These are phyloP conservation scores for Thalassiosira hispida DNA, from an alignment of 352 stramenopile genomes.

Conservation along the genomic window DNA sequence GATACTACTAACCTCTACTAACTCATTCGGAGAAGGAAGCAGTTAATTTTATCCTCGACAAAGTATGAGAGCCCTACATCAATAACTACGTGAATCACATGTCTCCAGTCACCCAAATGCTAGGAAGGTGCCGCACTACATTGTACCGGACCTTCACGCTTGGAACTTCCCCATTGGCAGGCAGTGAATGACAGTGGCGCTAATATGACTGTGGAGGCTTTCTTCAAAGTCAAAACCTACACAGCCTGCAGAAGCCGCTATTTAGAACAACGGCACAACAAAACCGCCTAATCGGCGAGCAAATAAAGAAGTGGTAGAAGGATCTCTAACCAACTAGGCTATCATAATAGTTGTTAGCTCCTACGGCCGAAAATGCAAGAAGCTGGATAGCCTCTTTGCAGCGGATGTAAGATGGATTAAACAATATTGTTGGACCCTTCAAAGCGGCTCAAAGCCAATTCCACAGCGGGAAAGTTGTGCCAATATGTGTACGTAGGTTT, in stretches of 20 bases:
- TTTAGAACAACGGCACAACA: constrained; percentile 2
- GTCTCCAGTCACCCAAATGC: no score
- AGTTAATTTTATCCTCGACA: no score
- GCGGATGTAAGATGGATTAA: no score
- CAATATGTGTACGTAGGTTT: constrained; percentile 8
- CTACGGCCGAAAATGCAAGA: not conserved
- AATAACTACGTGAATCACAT: no score
- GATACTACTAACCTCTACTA: no score
- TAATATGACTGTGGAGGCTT: not conserved
- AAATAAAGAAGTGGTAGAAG: not conserved
- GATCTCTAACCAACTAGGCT: not conserved
- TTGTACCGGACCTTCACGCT: constrained; percentile 16
- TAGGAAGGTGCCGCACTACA: not conserved
- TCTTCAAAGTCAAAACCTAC: constrained; percentile 2
- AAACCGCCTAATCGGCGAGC: not conserved
- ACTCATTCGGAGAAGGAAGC: no score
- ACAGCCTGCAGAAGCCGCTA: not conserved
- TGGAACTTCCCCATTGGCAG: constrained; percentile 5
- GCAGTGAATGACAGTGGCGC: constrained; percentile 16
- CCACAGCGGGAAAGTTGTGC: constrained; percentile 8
- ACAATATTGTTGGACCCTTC: not conserved
- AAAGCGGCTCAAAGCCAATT: constrained; percentile 7
- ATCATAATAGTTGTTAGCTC: no score
- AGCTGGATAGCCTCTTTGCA: no score
- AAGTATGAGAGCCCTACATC: no score